Evolutionary conservation across 139 green algal genomes (phyloP).

Genomic region (Diplosphaera chodatii): DNA sequence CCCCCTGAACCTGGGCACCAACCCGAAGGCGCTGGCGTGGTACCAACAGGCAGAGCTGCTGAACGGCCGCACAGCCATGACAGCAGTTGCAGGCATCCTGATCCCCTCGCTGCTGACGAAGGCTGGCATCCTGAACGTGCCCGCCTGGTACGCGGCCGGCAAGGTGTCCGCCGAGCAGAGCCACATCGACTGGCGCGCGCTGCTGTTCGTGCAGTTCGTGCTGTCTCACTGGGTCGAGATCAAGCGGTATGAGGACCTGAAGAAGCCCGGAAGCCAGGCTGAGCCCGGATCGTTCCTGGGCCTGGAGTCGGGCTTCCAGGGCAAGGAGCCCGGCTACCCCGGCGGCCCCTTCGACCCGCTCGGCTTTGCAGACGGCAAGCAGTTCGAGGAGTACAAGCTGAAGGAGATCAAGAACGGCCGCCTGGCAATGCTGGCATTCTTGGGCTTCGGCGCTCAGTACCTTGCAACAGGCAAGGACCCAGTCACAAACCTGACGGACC

Average conservation of each 20-base stretch:
- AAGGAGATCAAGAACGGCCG: slow-evolving; percentile 94
- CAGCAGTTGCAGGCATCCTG: slow-evolving; percentile 79
- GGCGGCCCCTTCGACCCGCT: slow-evolving; percentile 81
- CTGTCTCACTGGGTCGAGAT: slow-evolving; percentile 78
- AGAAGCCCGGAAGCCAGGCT: slow-evolving; percentile 66
- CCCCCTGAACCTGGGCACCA: slow-evolving; percentile 75
- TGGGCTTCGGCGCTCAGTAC: slow-evolving; percentile 76
- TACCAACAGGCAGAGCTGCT: slow-evolving; percentile 84
- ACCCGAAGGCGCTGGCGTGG: slow-evolving; percentile 70
- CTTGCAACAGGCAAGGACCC: slow-evolving; percentile 73
- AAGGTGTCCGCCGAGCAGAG: slow-evolving; percentile 47
- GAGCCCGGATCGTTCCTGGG: slow-evolving; percentile 65
- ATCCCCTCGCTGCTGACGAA: slow-evolving; percentile 71
- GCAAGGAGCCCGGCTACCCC: slow-evolving; percentile 66
- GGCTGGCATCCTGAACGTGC: slow-evolving; percentile 60
- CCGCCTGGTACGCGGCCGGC: slow-evolving; percentile 80
- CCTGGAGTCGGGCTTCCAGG: slow-evolving; percentile 45
- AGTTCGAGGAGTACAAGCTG: slow-evolving; percentile 55
- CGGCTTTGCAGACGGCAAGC: slow-evolving; percentile 69
- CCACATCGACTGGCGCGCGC: slow-evolving; percentile 16
- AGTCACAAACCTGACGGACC: slow-evolving; percentile 32
- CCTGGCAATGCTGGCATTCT: slow-evolving; percentile 65
- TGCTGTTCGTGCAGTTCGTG: slow-evolving; percentile 67
- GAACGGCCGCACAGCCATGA: slow-evolving; percentile 84
- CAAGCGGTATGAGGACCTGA: slow-evolving; percentile 79